These are phyloP conservation scores for Erysimum pusillum DNA, from an alignment of 441 rosid genomes.

Conservation along the genomic window DNA sequence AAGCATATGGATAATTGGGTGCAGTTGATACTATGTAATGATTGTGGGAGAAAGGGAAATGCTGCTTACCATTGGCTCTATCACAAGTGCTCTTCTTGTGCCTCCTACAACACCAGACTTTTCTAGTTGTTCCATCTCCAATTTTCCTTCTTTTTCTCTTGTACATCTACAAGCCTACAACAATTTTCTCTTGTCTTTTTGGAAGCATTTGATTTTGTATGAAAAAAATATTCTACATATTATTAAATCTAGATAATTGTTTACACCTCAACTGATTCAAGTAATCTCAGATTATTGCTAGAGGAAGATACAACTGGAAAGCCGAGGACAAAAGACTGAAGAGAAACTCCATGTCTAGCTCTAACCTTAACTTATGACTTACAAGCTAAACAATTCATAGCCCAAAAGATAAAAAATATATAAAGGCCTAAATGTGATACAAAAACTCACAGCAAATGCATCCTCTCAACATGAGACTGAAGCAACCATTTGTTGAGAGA, in stretches of 20 bases:
- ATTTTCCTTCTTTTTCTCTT: background rate
- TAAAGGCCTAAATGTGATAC: conserved; percentile 5
- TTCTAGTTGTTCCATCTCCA: conserved; percentile 49
- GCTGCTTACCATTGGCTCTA: conserved; percentile 84
- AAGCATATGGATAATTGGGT: no score
- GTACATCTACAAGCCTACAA: conserved; percentile 12
- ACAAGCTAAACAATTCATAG: conserved; percentile 23
- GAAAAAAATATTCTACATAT: conserved; percentile 1
- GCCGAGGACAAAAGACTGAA: conserved; percentile 9
- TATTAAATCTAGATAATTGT: conserved; percentile 3
- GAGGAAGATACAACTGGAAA: conserved; percentile 23
- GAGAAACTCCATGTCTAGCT: background rate
- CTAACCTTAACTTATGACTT: conserved; percentile 38
- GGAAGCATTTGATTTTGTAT: conserved; percentile 29
- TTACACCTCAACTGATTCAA: background rate
- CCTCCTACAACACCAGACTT: conserved; percentile 84
- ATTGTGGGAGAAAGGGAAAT: conserved; percentile 82
- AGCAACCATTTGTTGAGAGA: conserved; percentile 80
- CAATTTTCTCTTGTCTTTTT: background rate
- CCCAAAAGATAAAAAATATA: background rate
- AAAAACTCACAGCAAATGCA: conserved; percentile 79
- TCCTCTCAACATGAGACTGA: conserved; percentile 85
- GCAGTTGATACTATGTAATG: conserved; percentile 83
- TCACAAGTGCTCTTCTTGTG: conserved; percentile 79
- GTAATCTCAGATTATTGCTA: conserved; percentile 26